Evolutionary conservation across 805 yeast species (phyloP), one percentile per base, ranked within the genome.

Genomic region (Myxozyma lipomycoides): DNA sequence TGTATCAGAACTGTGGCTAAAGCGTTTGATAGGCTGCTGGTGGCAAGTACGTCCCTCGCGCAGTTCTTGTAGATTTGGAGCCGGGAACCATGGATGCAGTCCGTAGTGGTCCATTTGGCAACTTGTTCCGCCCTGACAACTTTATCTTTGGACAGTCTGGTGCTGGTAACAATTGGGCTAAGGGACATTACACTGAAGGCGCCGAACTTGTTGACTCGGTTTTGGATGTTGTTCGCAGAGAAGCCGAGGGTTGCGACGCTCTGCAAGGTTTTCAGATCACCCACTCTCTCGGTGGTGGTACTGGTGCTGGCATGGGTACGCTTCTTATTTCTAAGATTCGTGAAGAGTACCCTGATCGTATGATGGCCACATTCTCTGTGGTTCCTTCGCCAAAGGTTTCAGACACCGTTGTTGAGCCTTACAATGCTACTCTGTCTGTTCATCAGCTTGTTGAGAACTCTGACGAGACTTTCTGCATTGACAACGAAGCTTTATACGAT

Each of bases 301-400:
- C 97, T 47, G 97, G 97, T 67, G 86, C 95, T 37, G 97, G 97
- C 71, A 83, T 89, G 89, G 97, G 97, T 67, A 89, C 96, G 40
- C 74, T 89, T 61, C 76, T 89, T 67, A 80, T 90, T 64, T 81
- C 93, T 47, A 83, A 84, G 66, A 85, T 89, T 63, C 81, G 91
- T 70, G 96, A 89, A 69, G 96, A 90, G 69, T 89, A 84, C 67
- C 95, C 93, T 50, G 96, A 89, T 71, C 82, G 96, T 74, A 90
- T 89, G 96, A 82, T 89, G 84, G 95, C 96, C 28, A 89, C 96
- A 25, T 90, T 86, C 67, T 88, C 96, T n/a, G 95, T 89, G 53
- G 83, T 89, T 59, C 97, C 96, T 45, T 84, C 95, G 42, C 95
- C 96, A 62, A 85, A 85, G 70, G 88, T 84, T 42, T 83, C 93